Base-by-base conservation (phyloP, 129 eudicot genomes). In the Centella asiatica region DNA sequence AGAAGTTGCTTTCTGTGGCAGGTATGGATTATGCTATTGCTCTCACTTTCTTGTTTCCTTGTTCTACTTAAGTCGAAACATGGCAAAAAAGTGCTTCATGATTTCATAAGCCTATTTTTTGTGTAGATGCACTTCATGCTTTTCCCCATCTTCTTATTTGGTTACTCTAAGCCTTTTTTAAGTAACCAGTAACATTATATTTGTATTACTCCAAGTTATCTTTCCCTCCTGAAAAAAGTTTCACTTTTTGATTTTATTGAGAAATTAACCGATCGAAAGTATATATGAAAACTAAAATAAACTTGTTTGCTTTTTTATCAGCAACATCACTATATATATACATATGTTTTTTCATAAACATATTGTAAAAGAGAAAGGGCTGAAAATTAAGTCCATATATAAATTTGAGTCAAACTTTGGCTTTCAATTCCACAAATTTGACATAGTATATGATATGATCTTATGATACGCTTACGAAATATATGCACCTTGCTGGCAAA, bases 91-190 rank as follows among this genome's bases (percentile, higher is more conserved):
- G n/a, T n/a, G n/a, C n/a, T 54, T 23, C 42, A 15, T 33, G 32
- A 49, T 65, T 49, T n/a, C 69, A 49, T 49, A 22, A 49, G 28
- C 51, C 26, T 17, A 17, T 27, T 15, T 4, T 1, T 0, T 8
- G 11, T 6, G 5, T 28, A 33, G 39, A 57, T 33, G 15, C 25
- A 44, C 55, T 44, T 29, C 29, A 17, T 42, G 54, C 40, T 17
- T 63, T 63, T 63, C n/a, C n/a, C 19, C 15, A 46, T 53, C 51
- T 36, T 34, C 42, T 67, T 51, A 67, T 67, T 27, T 55, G 72
- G 50, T 66, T 27, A 52, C 61, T 26, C 7, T 15, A n/a, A 24
- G 13, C 37, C 19, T 4, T 17, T 45, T 4, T 24, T 6, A 24
- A 22, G 44, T 48, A 19, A n/a, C 19, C 6, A 1, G 5, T 25